Evolutionary conservation across 148 eudicot species (phyloP).

Genomic region (Linanthus parryae): DNA sequence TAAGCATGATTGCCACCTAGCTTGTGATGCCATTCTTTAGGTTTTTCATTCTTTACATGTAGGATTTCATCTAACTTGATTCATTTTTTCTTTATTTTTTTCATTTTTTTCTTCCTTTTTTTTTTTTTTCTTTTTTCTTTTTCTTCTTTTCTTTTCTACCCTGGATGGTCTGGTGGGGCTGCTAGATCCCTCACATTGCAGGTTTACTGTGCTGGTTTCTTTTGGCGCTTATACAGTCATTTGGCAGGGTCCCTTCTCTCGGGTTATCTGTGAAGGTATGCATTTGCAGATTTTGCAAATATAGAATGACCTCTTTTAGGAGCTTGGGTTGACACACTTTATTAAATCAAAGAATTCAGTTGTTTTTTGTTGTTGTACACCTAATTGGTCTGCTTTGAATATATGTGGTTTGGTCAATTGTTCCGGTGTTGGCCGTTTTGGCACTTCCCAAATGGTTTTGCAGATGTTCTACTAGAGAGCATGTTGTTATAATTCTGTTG

Average conservation of each 20-base stretch:
- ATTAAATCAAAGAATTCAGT: constrained; percentile 7
- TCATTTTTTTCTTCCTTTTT: not conserved
- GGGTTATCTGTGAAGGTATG: constrained; percentile 52
- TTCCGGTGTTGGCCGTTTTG: too few species aligned
- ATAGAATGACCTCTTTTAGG: too few species aligned
- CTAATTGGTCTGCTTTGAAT: too few species aligned
- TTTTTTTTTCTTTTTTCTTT: not conserved
- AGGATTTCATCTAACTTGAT: not conserved
- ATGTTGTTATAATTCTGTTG: too few species aligned
- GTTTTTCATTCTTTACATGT: too few species aligned
- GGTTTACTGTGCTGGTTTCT: constrained; percentile 36
- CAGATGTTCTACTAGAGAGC: too few species aligned
- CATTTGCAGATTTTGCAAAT: constrained; percentile 15
- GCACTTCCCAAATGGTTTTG: too few species aligned
- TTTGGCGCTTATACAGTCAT: constrained; percentile 42
- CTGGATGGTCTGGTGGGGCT: constrained; percentile 19
- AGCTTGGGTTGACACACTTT: constrained; percentile 7
- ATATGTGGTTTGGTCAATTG: too few species aligned
- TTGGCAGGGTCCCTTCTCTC: constrained; percentile 28
- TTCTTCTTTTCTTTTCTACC: constrained; percentile 11
- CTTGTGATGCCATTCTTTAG: too few species aligned
- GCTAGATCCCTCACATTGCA: constrained; percentile 41
- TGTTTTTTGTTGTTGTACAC: constrained; percentile 1
- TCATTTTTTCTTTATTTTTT: not conserved
- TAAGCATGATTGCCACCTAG: too few species aligned